Evolutionary conservation across 2,329 filamentous ascomycete species (phyloP).

Genomic region (Diaporthe ampelina): DNA sequence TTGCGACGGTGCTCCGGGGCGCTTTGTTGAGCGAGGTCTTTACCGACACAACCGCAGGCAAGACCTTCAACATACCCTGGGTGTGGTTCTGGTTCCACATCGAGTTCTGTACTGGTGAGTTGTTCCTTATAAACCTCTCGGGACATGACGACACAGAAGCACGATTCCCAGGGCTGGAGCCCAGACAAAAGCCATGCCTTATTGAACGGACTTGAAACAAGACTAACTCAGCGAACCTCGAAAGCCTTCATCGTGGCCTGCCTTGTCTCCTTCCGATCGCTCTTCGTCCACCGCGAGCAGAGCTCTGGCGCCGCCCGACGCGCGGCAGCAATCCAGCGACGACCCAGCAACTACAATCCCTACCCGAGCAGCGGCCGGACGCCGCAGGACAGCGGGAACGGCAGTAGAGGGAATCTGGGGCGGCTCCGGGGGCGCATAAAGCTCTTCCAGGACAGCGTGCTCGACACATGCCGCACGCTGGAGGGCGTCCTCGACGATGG

Average conservation of each 20-base stretch:
- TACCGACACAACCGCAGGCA: slow-evolving; percentile 30
- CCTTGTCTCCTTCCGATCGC: slow-evolving; percentile 41
- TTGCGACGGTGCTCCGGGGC: slow-evolving; percentile 38
- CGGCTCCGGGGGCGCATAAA: slow-evolving; percentile 33
- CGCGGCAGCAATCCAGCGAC: slow-evolving; percentile 24
- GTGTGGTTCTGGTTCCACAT: slow-evolving; percentile 43
- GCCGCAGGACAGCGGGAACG: slow-evolving; percentile 29
- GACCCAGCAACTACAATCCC: slow-evolving; percentile 30
- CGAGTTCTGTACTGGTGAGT: slow-evolving; percentile 39
- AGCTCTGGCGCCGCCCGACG: slow-evolving; percentile 27
- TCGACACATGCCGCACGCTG: slow-evolving; percentile 39
- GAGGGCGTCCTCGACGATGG: slow-evolving; percentile 39
- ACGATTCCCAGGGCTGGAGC: neutral
- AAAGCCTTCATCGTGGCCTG: slow-evolving; percentile 40
- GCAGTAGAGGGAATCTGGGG: slow-evolving; percentile 11
- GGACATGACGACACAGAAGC: neutral
- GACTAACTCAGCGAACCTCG: neutral
- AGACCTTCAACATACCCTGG: slow-evolving; percentile 41
- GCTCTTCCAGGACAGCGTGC: slow-evolving; percentile 37
- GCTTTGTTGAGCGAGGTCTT: slow-evolving; percentile 39
- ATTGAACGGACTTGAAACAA: neutral
- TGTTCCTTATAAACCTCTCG: rapidly evolving
- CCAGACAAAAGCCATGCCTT: neutral
- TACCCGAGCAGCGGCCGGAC: slow-evolving; percentile 22
- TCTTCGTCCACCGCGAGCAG: slow-evolving; percentile 39